Conservation (phyloP, 768 basidiomycete genomes). For the Kwoniella sp. region DNA sequence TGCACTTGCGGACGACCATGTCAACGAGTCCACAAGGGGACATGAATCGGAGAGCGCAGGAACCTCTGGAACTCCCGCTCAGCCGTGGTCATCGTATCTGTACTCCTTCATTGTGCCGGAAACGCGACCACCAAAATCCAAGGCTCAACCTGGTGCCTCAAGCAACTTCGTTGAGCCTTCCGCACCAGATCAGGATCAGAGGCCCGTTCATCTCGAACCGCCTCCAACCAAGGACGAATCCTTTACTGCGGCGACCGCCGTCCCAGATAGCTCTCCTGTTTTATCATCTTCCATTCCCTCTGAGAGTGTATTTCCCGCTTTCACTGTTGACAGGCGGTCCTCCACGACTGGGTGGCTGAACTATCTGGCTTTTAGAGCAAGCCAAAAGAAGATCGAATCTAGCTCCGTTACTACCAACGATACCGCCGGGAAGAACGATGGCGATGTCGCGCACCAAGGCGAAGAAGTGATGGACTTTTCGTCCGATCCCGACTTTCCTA, state of each 20-base stretch:
- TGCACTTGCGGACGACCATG: not conserved
- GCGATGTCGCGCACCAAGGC: not conserved
- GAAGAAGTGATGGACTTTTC: constrained; percentile 51
- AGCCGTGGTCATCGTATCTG: constrained; percentile 28
- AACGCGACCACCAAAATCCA: not conserved
- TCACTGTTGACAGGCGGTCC: constrained; percentile 5
- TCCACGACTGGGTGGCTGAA: constrained; percentile 44
- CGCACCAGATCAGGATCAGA: constrained; percentile 22
- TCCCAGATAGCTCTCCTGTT: not conserved
- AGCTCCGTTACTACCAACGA: constrained; percentile 16
- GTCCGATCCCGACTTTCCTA: constrained; percentile 49
- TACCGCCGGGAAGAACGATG: constrained; percentile 2
- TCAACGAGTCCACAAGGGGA: not conserved
- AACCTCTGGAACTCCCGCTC: not conserved
- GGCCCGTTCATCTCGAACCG: constrained; percentile 12
- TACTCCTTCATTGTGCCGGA: constrained; percentile 36
- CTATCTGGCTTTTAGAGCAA: constrained; percentile 44
- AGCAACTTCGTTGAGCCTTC: constrained; percentile 14
- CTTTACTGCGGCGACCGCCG: not conserved
- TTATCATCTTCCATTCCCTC: constrained; percentile 6
- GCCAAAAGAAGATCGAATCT: constrained; percentile 34
- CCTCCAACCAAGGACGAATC: not conserved
- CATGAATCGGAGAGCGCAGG: not conserved
- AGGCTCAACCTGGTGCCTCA: not conserved
- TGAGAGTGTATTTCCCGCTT: not conserved